Evolutionary conservation across 2,329 filamentous ascomycete species (phyloP), one percentile per base, ranked within the genome.

Genomic region (Fusarium abutilonis): DNA sequence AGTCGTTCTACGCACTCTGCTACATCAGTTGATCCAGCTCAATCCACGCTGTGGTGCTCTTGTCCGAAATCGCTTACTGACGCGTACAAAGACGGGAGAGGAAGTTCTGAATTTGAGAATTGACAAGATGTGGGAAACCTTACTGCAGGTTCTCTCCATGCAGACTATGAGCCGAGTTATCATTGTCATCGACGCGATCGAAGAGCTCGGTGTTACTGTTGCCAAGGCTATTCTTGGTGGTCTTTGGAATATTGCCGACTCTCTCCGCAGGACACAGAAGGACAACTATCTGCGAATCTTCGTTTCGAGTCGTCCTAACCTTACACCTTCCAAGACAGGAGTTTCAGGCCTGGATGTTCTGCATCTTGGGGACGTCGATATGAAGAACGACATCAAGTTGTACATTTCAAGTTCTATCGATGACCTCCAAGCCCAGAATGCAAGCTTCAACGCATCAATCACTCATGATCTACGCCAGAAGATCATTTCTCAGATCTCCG

Each of bases 1-100:
- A 21, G 28, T 28, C 0, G 36, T 54, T 4, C 19, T 54, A 4
- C 23, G 42, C 6, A 39, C 51, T 2, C 15, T 54, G 13, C 15
- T 54, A 2, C 43, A 48, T n/a, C 51, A 54, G 19, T 10, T 48
- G 9, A 17, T 48, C 7, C 51, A 41, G 21, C 17, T 48, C n/a
- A 41, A 48, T 15, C 42, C 51, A 7, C 13, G n/a, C 26, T 31
- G 31, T 4, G 17, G 36, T 4, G 15, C 7, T 5, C 23, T 54
- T 17, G 29, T 43, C 28, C 23, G 42, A 14, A 47, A 47, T 9
- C 23, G 28, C 13, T 11, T 44, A 1, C 23, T 17, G 23, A 32
- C 13, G 5, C 41, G 41, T 7, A 32, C 38, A 8, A 41, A 17
- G 17, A 23, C 15, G 11, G 38, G 38, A 14, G 38, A 41, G 17